A percentile compares a stretch with the other conserved stretches of the same genome.
Conservation (phyloP, 345 rosid genomes). For the Ailanthus altissimus region DNA sequence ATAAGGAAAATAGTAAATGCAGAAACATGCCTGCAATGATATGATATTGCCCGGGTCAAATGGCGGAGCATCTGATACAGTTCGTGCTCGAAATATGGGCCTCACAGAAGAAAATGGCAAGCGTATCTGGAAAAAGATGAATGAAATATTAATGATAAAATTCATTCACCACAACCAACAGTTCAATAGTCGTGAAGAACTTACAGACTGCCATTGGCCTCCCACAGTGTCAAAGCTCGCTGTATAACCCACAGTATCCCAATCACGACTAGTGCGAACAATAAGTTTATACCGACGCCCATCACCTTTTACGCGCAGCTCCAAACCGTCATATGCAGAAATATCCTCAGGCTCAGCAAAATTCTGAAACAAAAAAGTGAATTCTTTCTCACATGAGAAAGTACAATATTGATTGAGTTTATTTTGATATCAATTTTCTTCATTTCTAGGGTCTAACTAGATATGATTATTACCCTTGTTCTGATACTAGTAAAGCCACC, state of each 20-base stretch:
- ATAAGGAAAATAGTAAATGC: not conserved
- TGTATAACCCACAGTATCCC: slow-evolving; percentile 95
- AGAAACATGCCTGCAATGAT: slow-evolving; percentile 69
- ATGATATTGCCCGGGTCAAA: slow-evolving; percentile 66
- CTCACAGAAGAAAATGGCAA: slow-evolving; percentile 80
- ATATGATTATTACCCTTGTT: slow-evolving; percentile 54
- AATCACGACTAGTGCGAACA: slow-evolving; percentile 69
- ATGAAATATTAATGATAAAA: slow-evolving; percentile 6
- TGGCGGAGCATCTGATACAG: slow-evolving; percentile 73
- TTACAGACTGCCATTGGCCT: slow-evolving; percentile 91
- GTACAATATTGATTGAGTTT: not conserved
- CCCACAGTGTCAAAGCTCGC: slow-evolving; percentile 70
- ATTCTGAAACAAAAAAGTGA: slow-evolving; percentile 51
- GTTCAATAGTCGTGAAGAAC: slow-evolving; percentile 23
- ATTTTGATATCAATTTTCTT: not conserved
- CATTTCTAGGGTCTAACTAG: too few species aligned
- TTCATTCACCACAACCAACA: not conserved
- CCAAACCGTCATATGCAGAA: slow-evolving; percentile 91
- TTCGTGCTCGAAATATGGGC: slow-evolving; percentile 85
- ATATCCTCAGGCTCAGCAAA: slow-evolving; percentile 73
- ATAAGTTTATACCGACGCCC: slow-evolving; percentile 86
- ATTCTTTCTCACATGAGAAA: slow-evolving; percentile 10
- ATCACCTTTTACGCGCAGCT: slow-evolving; percentile 75
- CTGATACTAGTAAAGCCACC: slow-evolving; percentile 93
- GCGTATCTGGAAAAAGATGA: slow-evolving; percentile 45